Evolutionary conservation across 805 yeast genomes (phyloP).

Genomic region (Metschnikowia dekortorum): DNA sequence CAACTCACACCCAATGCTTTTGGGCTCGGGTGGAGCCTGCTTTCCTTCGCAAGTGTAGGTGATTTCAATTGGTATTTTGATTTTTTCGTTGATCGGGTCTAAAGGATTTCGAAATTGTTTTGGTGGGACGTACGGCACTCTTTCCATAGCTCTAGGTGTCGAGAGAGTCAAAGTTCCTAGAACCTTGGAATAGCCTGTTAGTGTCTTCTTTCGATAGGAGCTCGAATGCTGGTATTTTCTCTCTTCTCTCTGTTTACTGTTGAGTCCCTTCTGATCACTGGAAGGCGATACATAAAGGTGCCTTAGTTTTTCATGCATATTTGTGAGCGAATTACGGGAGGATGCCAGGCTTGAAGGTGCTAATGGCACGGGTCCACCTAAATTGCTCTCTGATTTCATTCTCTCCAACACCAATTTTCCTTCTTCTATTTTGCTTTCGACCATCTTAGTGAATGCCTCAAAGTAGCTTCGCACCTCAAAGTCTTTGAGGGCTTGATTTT

Average conservation of each 20-base stretch:
- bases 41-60: constrained; percentile 20
- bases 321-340: constrained; percentile 8
- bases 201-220: constrained; percentile 29
- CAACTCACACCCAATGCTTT: constrained; percentile 30
- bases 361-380: constrained; percentile 1
- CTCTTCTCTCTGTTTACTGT: constrained; percentile 16
- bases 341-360: constrained; percentile 11
- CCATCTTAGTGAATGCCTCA: constrained; percentile 31
- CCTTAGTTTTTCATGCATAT: constrained; percentile 20
- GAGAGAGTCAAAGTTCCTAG: constrained; percentile 32
- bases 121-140: constrained; percentile 32
- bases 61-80: constrained; percentile 32
- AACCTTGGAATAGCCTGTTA: constrained; percentile 29
- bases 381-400: constrained; percentile 3
- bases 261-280: constrained; percentile 16
- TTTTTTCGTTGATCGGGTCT: constrained; percentile 13
- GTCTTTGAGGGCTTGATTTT: constrained; percentile 16
- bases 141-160: constrained; percentile 30
- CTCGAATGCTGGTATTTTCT: constrained; percentile 28
- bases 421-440: constrained; percentile 24
- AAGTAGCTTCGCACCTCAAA: constrained; percentile 25
- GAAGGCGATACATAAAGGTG: constrained; percentile 30
- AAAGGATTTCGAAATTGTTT: constrained; percentile 19
- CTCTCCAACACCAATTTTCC: constrained; percentile 13
- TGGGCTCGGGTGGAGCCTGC: constrained; percentile 29